Evolutionary conservation across 2,329 filamentous ascomycete genomes (phyloP), one percentile per base, ranked within the genome.

Genomic region (Rhinocladiella similis): DNA sequence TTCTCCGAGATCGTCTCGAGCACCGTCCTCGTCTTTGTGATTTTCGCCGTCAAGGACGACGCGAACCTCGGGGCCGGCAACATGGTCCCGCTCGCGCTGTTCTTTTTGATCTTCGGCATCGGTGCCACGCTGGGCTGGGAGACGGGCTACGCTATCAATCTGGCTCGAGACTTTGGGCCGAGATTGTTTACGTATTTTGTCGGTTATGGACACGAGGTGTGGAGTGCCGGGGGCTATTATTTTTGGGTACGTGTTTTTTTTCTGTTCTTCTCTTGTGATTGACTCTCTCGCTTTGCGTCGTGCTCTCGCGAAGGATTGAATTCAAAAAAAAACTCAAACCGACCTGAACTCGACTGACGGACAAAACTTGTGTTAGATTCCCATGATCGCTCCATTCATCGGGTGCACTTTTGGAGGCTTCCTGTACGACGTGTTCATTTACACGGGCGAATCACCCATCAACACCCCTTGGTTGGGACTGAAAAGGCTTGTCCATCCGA

Each of bases 31-130:
- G 83, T 86, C 75, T 85, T 88, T 63, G 76, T 83, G 51, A 86
- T 88, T 41, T 87, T 86, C 66, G 84, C 84, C 1, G 70, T 88
- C 45, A 83, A 84, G 54, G 45, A 71, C 53, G 64, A 76, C 63
- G 71, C 71, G 39, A 83, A 83, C 64, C 75, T 80, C 13, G 82
- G 81, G 16, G 80, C 81, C 13, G 80, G 80, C 1, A 74, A 77
- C 5, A 61, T 81, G 22, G 73, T 82, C 64, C 82, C 84, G 0
- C 70, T 88, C 1, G 78, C 75, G 20, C 70, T 88, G 16, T 85
- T 87, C 72, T 86, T 87, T 72, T 72, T 88, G 58, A 84, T 88
- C 63, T 87, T 87, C 66, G 85, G 83, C n/a, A 80, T 88, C 19
- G 84, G 84, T 19, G 82, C 82, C 29, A 85, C 82, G 66, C 86